These are phyloP conservation scores for Chamaenerion angustifolium DNA, from an alignment of 345 rosid species.

Conservation along the genomic window DNA sequence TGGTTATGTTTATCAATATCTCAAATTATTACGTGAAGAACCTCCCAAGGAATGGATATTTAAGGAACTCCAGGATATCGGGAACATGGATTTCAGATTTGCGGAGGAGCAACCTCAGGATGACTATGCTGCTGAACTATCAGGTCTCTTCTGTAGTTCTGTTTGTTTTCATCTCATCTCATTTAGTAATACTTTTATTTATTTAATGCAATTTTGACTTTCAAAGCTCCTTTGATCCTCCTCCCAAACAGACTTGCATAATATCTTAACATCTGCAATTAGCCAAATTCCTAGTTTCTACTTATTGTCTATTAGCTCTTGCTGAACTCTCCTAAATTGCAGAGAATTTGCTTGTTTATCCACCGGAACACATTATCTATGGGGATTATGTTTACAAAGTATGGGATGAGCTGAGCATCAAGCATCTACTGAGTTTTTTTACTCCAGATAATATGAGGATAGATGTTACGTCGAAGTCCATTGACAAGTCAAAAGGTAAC, in stretches of 20 bases:
- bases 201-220: too few relatives aligned
- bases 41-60: constrained; percentile 97
- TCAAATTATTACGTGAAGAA: constrained; percentile 49
- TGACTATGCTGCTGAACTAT: constrained; percentile 92
- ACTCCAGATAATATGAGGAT: constrained; percentile 86
- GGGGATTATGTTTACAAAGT: constrained; percentile 65
- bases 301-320: constrained; percentile 2
- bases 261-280: neutral
- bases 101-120: constrained; percentile 95
- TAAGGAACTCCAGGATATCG: constrained; percentile 92
- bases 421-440: constrained; percentile 45
- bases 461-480: constrained; percentile 77
- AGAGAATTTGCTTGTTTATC: constrained; percentile 79
- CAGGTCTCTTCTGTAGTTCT: constrained; percentile 34
- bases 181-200: neutral
- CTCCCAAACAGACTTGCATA: too few relatives aligned
- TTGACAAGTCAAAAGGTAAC: constrained; percentile 47
- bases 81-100: constrained; percentile 82
- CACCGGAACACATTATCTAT: constrained; percentile 73
- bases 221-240: too few relatives aligned
- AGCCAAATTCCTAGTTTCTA: constrained; percentile 1
- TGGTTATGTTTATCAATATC: constrained; percentile 78
- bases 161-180: constrained; percentile 4
- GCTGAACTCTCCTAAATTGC: constrained; percentile 13
- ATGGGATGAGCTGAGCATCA: constrained; percentile 78